Conservation (phyloP, 306 rosid species). For the Erythrophleum fordii region DNA sequence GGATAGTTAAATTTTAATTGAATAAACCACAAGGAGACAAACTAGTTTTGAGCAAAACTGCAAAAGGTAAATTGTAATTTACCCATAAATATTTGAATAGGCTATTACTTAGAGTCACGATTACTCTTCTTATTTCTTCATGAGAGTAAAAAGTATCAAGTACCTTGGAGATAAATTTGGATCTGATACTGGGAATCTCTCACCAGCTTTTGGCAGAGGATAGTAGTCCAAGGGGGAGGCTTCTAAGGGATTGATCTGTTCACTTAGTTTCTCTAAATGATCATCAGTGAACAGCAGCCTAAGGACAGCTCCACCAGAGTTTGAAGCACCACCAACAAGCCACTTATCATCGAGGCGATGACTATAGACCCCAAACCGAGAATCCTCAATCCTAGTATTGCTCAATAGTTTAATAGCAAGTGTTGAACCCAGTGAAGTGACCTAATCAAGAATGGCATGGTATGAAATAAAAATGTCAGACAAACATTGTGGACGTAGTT, state of each 20-base stretch:
- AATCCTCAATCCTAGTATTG: slow-evolving; percentile 82
- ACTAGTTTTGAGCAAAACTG: neutral
- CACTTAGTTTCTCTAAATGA: slow-evolving; percentile 69
- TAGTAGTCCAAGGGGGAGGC: slow-evolving; percentile 76
- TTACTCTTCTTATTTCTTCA: slow-evolving; percentile 10
- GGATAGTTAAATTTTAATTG: neutral
- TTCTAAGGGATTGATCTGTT: slow-evolving; percentile 71
- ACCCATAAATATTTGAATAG: neutral
- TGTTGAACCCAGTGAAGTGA: slow-evolving; percentile 95
- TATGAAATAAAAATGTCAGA: slow-evolving; percentile 2
- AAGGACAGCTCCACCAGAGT: slow-evolving; percentile 91
- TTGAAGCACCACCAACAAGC: slow-evolving; percentile 99
- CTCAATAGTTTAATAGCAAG: slow-evolving; percentile 90
- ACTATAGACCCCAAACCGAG: slow-evolving; percentile 92
- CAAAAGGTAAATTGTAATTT: neutral
- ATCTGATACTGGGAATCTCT: slow-evolving; percentile 89
- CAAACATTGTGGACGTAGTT: slow-evolving; percentile 19
- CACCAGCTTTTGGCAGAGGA: slow-evolving; percentile 80
- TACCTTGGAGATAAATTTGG: slow-evolving; percentile 83
- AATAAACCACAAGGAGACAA: neutral
- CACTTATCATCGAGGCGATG: slow-evolving; percentile 97
- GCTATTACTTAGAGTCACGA: neutral
- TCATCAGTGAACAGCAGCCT: slow-evolving; percentile 78
- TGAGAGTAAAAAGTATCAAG: slow-evolving; percentile 21
- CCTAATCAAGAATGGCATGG: slow-evolving; percentile 48